These are phyloP conservation scores for Mortierella sp. DNA, from an alignment of 371 early-diverging fungal species.

Conservation along the genomic window DNA sequence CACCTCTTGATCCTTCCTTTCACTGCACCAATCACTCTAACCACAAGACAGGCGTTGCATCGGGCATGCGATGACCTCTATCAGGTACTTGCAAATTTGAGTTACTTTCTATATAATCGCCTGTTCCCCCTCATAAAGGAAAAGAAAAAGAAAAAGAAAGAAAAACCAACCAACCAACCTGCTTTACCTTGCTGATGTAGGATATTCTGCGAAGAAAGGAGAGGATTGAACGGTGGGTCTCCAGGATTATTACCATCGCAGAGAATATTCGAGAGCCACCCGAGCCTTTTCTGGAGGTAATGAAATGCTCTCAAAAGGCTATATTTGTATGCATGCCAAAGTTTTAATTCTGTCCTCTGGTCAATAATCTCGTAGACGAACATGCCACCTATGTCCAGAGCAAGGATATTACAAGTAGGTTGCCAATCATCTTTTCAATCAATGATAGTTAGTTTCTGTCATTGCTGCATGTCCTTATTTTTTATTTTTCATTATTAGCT, in stretches of 20 bases:
- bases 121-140: not conserved
- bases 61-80: slow-evolving; percentile 44
- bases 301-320: not conserved
- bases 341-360: not conserved
- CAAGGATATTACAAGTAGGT: slow-evolving; percentile 42
- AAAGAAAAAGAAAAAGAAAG: not conserved
- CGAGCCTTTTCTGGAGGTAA: slow-evolving; percentile 37
- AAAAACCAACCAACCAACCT: not conserved
- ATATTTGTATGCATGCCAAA: slow-evolving; percentile 4
- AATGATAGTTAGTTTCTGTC: not conserved
- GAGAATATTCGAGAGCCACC: slow-evolving; percentile 48
- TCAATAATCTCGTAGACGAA: slow-evolving; percentile 11
- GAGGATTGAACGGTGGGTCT: slow-evolving; percentile 37
- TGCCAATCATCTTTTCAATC: not conserved
- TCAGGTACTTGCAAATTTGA: slow-evolving; percentile 19
- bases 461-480: not conserved
- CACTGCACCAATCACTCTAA: slow-evolving; percentile 37
- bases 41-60: slow-evolving; percentile 31
- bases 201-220: slow-evolving; percentile 46
- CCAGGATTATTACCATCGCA: slow-evolving; percentile 49
- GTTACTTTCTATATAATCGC: not conserved
- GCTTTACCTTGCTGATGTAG: slow-evolving; percentile 3
- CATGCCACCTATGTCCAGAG: slow-evolving; percentile 52
- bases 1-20: slow-evolving; percentile 44
- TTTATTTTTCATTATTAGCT: slow-evolving; percentile 15